Percentiles rank a stretch among this genome's conserved stretches.
Conservation (phyloP, 2,329 filamentous ascomycete species). For the Penicillium sp. region DNA sequence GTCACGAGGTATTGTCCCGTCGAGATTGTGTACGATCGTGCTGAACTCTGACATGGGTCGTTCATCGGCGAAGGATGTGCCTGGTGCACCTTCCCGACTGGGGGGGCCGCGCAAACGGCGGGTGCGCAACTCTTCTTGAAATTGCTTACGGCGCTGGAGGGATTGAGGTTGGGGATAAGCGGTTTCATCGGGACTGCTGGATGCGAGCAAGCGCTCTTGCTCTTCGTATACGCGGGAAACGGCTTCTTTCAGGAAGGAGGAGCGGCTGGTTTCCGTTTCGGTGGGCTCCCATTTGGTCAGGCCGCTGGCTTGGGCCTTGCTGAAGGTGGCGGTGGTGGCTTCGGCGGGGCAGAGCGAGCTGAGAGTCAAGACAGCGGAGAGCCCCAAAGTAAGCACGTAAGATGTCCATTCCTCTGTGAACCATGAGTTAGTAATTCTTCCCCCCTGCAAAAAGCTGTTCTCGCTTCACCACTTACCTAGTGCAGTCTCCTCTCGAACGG, state of each 20-base stretch:
- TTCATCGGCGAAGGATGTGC: slow-evolving; percentile 34
- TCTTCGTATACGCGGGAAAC: slow-evolving; percentile 62
- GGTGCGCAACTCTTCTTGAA: slow-evolving; percentile 37
- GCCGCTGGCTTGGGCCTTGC: slow-evolving; percentile 55
- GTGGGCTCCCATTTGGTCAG: slow-evolving; percentile 60
- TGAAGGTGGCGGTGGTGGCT: slow-evolving; percentile 51
- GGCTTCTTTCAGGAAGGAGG: slow-evolving; percentile 63
- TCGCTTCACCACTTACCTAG: slow-evolving; percentile 47
- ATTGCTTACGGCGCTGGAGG: slow-evolving; percentile 13
- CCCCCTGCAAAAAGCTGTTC: background rate
- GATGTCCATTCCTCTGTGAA: slow-evolving; percentile 61
- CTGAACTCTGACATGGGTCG: slow-evolving; percentile 45
- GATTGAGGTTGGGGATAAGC: slow-evolving; percentile 18
- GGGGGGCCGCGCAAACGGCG: slow-evolving; percentile 21
- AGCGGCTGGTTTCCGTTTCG: slow-evolving; percentile 49
- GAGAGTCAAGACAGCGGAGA: slow-evolving; percentile 57
- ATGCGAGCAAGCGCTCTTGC: slow-evolving; percentile 21
- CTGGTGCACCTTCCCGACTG: slow-evolving; percentile 14
- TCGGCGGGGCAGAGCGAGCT: slow-evolving; percentile 45
- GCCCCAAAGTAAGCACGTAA: slow-evolving; percentile 62
- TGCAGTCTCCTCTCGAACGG: slow-evolving; percentile 51
- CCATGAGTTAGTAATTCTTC: slow-evolving; percentile 19
- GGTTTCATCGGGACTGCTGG: background rate
- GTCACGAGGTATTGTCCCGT: slow-evolving; percentile 22
- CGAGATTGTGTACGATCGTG: slow-evolving; percentile 39